Evolutionary conservation across 2,329 filamentous ascomycete species (phyloP).

Genomic region (Cercospora sp.): DNA sequence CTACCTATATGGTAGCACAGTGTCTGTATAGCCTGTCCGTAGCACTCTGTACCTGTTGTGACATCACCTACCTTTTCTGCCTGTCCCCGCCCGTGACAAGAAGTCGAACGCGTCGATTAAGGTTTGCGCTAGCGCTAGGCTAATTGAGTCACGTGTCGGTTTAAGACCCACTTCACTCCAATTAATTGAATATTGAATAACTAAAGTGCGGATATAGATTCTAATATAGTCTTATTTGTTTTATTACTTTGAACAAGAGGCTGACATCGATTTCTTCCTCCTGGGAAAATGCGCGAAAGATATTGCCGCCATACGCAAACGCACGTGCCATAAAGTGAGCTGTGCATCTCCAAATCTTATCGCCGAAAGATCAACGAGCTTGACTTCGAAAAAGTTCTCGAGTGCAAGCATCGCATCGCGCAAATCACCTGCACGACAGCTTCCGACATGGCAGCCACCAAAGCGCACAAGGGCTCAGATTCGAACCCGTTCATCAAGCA

Average conservation of each 20-base stretch:
- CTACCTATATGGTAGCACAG: too few species aligned
- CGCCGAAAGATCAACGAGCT: constrained; percentile 1
- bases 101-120: not conserved
- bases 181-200: not conserved
- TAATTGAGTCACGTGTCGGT: not conserved
- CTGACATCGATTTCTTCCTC: not conserved
- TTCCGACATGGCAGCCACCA: constrained; percentile 25
- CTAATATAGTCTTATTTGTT: not conserved
- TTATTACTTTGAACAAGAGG: not conserved
- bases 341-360: constrained; percentile 3
- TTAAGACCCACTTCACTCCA: not conserved
- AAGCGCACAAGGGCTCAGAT: constrained; percentile 16
- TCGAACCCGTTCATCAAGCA: constrained; percentile 71
- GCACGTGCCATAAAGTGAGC: not conserved
- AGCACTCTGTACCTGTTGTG: too few species aligned
- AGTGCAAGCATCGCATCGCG: constrained; percentile 1
- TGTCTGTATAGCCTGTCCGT: too few species aligned
- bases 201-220: not conserved
- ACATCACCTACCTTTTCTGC: too few species aligned
- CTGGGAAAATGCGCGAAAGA: not conserved
- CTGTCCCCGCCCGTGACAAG: too few species aligned
- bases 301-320: not conserved
- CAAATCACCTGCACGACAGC: not conserved
- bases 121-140: not conserved
- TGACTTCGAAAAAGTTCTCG: constrained; percentile 13